Percentiles rank a stretch among this genome's conserved stretches.
phyloP scores from a whole-genome alignment of 148 eudicot species.

The Rhododendron molle region DNA sequence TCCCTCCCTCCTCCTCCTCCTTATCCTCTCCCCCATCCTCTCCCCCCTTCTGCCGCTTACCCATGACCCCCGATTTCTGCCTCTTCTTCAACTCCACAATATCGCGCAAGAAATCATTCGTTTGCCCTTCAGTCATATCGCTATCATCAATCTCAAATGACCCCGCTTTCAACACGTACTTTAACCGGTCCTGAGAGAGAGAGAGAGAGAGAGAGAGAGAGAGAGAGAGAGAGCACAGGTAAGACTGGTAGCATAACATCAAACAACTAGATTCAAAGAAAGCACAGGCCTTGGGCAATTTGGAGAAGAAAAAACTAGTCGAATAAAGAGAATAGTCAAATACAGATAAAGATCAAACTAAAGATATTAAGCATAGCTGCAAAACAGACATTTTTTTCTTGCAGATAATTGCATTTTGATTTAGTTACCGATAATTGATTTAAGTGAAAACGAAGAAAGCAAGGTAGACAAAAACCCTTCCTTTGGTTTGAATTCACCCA shows the following conservation, averaged over 20 bases:
- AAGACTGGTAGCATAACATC: background rate
- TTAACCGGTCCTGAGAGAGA: slow-evolving; percentile 40
- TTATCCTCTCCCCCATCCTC: slow-evolving; percentile 64
- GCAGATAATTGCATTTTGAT: background rate
- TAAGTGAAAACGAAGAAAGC: background rate
- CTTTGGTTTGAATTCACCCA: background rate
- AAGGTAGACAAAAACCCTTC: background rate
- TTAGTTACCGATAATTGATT: background rate
- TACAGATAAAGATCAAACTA: background rate
- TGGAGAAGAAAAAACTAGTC: background rate
- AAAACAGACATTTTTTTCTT: background rate
- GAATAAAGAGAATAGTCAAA: background rate
- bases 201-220: background rate
- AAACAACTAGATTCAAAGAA: background rate
- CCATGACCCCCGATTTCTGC: slow-evolving; percentile 68
- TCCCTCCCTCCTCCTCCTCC: slow-evolving; percentile 73
- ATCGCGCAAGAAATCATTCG: slow-evolving; percentile 88
- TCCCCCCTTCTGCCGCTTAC: slow-evolving; percentile 67
- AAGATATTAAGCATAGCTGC: background rate
- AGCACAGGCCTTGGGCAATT: background rate
- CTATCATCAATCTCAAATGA: slow-evolving; percentile 78
- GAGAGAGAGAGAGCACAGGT: background rate
- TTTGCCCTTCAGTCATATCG: slow-evolving; percentile 93
- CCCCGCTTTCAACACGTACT: slow-evolving; percentile 72
- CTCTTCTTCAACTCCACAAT: slow-evolving; percentile 86